Evolutionary conservation across 768 basidiomycete genomes (phyloP), one percentile per base, ranked within the genome.

Genomic region (Lactifluus piperatus): DNA sequence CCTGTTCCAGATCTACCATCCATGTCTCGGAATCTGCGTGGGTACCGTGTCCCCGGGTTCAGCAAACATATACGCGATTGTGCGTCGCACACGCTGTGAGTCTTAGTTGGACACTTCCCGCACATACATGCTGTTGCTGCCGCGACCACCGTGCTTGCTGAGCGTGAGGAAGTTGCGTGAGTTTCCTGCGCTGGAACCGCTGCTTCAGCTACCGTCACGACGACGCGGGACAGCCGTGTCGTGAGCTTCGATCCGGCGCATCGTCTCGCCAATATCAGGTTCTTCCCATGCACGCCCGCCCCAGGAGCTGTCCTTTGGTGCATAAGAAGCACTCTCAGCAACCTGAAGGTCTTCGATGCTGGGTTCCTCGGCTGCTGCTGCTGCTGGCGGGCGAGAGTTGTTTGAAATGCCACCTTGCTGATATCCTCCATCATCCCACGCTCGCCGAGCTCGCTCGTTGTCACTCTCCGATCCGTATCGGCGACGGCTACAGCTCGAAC

Each of bases 281-380:
- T 70, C 71, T 63, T 74, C 73, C 73, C 73, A 74, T 2, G 73
- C 73, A 8, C 70, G 64, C 11, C 71, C 73, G 36, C 73, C 74
- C 70, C 70, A 71, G 20, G 68, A 64, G 18, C 64, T 60, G 6
- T 58, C 58, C 48, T 34, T 57, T 4, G 56, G 62, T n/a, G 29
- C 48, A 39, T 45, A 13, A 53, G 29, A 14, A 8, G 46, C 30
- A 11, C 30, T 20, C n/a, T 59, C 65, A 5, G 62, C 32, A 7
- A 65, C 70, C 3, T 72, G 69, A 9, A 72, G 66, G 22, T 65
- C 68, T 49, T 72, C 70, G 36, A 72, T 68, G 22, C 67, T 68
- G 3, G 71, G 71, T 54, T 73, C 72, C 10, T 64, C 53, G 11
- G 27, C 30, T 13, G 24, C 22, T 26, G n/a, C 14, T 36, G 30